Evolutionary conservation across 352 stramenopile species (phyloP).

Genomic region (Phytophthora sojae): DNA sequence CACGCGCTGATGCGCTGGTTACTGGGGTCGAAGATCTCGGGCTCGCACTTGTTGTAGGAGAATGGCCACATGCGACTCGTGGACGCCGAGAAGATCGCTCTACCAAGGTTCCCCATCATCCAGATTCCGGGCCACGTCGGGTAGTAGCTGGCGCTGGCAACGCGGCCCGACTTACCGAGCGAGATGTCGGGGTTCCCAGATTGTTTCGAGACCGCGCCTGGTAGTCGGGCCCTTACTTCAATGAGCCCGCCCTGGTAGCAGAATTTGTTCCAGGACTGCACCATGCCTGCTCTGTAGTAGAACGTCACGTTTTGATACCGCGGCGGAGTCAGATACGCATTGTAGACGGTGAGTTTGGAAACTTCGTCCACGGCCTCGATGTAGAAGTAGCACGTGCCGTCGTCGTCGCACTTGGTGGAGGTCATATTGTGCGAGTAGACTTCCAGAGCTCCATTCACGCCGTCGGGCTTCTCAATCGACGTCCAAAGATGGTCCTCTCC

Average conservation of each 20-base stretch:
- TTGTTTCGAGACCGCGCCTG: constrained; percentile 70
- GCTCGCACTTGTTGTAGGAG: constrained; percentile 92
- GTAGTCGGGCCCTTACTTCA: constrained; percentile 91
- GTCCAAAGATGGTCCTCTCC: constrained; percentile 94
- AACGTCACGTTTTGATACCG: constrained; percentile 51
- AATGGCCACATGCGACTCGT: constrained; percentile 95
- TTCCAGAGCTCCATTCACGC: constrained; percentile 90
- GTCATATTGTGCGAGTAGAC: constrained; percentile 93
- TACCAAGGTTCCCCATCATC: constrained; percentile 94
- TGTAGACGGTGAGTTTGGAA: constrained; percentile 51
- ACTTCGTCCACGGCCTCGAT: constrained; percentile 59
- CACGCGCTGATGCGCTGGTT: constrained; percentile 82
- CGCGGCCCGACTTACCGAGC: constrained; percentile 26
- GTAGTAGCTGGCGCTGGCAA: constrained; percentile 65
- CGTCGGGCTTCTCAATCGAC: constrained; percentile 94
- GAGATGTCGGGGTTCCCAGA: constrained; percentile 58
- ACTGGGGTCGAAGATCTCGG: constrained; percentile 37
- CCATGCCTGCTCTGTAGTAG: constrained; percentile 78
- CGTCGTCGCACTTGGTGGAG: constrained; percentile 56
- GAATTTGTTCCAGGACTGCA: constrained; percentile 96
- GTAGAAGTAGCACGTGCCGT: constrained; percentile 63
- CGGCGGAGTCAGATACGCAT: constrained; percentile 53
- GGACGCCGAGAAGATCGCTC: constrained; percentile 92
- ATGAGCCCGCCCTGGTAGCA: constrained; percentile 94
- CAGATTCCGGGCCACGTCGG: constrained; percentile 94